Percentiles rank a stretch among this genome's conserved stretches.
phyloP scores from a whole-genome alignment of 2,329 filamentous ascomycete species.

The Cadophora sp. region DNA sequence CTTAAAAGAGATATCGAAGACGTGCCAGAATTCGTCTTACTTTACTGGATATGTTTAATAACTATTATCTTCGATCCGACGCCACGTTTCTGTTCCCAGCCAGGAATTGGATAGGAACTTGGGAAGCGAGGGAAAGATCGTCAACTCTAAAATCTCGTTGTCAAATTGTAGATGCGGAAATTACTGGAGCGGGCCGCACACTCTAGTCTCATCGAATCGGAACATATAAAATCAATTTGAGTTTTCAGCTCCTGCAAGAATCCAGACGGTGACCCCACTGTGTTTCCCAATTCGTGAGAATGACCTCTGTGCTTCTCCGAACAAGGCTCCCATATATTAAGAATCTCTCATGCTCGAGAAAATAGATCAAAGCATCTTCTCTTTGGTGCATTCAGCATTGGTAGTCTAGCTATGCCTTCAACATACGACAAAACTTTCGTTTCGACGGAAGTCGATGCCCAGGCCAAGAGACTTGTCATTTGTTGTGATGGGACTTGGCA shows the following conservation, averaged over 20 bases:
- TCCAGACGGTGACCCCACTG: neutral
- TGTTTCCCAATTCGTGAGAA: neutral
- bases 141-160: neutral
- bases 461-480: slow-evolving; percentile 29
- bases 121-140: slow-evolving; percentile 5
- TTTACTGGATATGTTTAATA: neutral
- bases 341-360: too few relatives aligned
- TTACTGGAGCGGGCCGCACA: slow-evolving; percentile 6
- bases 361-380: too few relatives aligned
- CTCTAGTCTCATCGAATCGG: slow-evolving; percentile 7
- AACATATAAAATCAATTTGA: neutral
- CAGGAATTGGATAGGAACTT: neutral
- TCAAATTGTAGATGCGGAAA: slow-evolving; percentile 2
- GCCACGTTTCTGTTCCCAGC: too few relatives aligned
- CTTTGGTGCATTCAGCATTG: too few relatives aligned
- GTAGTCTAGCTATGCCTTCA: neutral
- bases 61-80: neutral
- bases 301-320: neutral
- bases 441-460: slow-evolving; percentile 17
- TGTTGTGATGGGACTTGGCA: slow-evolving; percentile 35
- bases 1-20: too few relatives aligned
- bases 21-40: neutral
- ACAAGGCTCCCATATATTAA: neutral
- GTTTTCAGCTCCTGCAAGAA: slow-evolving; percentile 11
- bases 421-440: slow-evolving; percentile 18